Conservation (phyloP, 2,329 filamentous ascomycete genomes). For the Talaromyces amestolkiae region DNA sequence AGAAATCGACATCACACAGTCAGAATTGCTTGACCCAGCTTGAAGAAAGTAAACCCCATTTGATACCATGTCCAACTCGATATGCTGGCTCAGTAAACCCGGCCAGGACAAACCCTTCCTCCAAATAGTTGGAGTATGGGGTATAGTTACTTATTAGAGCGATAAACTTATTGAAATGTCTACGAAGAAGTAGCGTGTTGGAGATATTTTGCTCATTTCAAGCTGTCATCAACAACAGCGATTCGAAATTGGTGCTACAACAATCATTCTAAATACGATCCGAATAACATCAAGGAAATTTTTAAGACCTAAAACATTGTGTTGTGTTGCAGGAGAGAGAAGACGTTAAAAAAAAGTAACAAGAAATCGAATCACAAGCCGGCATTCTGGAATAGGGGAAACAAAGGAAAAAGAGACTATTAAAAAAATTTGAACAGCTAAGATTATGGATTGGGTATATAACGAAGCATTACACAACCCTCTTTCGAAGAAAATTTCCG, state of each 20-base stretch:
- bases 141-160: no score
- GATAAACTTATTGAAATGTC: neutral
- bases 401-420: constrained; percentile 5
- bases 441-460: constrained; percentile 23
- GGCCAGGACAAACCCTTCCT: no score
- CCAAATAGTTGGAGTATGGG: no score
- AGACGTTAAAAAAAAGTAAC: neutral
- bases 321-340: neutral
- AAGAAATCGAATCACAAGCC: constrained; percentile 4
- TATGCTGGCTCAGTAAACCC: no score
- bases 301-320: neutral
- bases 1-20: no score
- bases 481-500: constrained; percentile 15
- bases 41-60: no score
- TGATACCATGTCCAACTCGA: no score
- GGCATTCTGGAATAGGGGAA: neutral
- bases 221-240: constrained; percentile 5
- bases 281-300: constrained; percentile 9
- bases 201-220: neutral
- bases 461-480: constrained; percentile 21
- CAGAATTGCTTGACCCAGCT: no score
- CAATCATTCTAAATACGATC: constrained; percentile 3
- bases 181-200: no score
- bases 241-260: constrained; percentile 8
- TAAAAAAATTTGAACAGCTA: constrained; percentile 16